phyloP scores from a whole-genome alignment of 768 basidiomycete species.

The Suillus spraguei region DNA sequence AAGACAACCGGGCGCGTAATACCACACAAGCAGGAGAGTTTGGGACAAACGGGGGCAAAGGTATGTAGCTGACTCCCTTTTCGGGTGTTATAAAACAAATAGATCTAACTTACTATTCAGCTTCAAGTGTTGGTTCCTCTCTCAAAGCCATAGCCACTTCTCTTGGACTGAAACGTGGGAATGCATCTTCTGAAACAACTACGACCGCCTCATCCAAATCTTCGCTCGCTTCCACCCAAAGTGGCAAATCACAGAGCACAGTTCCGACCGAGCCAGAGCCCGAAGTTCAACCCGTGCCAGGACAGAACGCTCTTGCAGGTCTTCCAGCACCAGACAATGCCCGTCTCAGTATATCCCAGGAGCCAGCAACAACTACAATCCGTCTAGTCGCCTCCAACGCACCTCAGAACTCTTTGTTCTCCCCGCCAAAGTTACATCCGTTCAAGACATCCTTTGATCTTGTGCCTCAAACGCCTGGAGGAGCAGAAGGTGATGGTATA shows the following conservation, averaged over 20 bases:
- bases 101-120: slow-evolving; percentile 34
- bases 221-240: slow-evolving; percentile 27
- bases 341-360: slow-evolving; percentile 59
- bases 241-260: slow-evolving; percentile 30
- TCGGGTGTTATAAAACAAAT: background rate
- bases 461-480: slow-evolving; percentile 55
- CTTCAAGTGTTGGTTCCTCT: slow-evolving; percentile 68
- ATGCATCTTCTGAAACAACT: slow-evolving; percentile 14
- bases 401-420: slow-evolving; percentile 26
- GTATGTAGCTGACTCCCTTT: slow-evolving; percentile 39
- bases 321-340: slow-evolving; percentile 61
- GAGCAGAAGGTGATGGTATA: slow-evolving; percentile 22
- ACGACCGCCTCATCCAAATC: slow-evolving; percentile 28
- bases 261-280: slow-evolving; percentile 18
- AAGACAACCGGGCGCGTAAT: slow-evolving; percentile 48
- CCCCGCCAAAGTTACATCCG: slow-evolving; percentile 67
- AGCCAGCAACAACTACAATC: slow-evolving; percentile 49
- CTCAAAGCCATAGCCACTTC: slow-evolving; percentile 78
- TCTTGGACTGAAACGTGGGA: slow-evolving; percentile 63
- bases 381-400: slow-evolving; percentile 42
- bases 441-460: slow-evolving; percentile 72
- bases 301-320: slow-evolving; percentile 58
- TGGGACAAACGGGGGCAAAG: slow-evolving; percentile 67
- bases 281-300: slow-evolving; percentile 55
- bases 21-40: slow-evolving; percentile 61